Conservation (phyloP, 768 basidiomycete genomes). For the Amanita molliuscula region DNA sequence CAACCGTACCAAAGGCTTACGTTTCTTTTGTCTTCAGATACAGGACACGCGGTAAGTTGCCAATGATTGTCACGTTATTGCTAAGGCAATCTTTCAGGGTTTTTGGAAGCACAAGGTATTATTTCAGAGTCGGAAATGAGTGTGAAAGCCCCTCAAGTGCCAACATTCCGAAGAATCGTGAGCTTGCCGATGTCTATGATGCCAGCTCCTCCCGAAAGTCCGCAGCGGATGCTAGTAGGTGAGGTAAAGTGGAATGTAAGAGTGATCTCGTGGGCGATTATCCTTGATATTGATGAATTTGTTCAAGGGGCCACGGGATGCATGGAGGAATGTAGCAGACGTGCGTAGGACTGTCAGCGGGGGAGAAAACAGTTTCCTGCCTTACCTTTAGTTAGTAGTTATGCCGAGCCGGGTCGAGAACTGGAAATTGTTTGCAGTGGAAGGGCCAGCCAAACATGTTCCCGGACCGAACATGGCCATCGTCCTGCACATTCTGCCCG, state of each 20-base stretch:
- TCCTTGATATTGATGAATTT: too few species aligned
- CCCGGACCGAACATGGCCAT: slow-evolving; percentile 13
- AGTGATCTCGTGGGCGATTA: too few species aligned
- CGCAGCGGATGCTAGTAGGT: too few species aligned
- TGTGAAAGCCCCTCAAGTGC: slow-evolving; percentile 12
- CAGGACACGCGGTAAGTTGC: slow-evolving; percentile 35
- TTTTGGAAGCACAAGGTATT: slow-evolving; percentile 42
- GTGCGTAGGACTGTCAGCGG: too few species aligned
- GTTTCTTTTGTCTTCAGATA: slow-evolving; percentile 65
- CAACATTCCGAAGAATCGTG: slow-evolving; percentile 25
- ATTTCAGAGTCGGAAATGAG: slow-evolving; percentile 20
- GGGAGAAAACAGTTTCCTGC: too few species aligned
- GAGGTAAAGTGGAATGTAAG: too few species aligned
- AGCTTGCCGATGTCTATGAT: slow-evolving; percentile 25
- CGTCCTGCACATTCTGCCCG: slow-evolving; percentile 61
- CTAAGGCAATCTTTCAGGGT: slow-evolving; percentile 22
- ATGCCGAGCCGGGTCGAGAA: background rate
- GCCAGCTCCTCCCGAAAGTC: slow-evolving; percentile 9
- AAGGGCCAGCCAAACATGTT: background rate
- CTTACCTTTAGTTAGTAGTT: too few species aligned
- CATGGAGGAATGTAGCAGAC: background rate
- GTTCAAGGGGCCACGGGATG: background rate
- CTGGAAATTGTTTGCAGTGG: background rate
- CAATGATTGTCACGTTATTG: background rate
- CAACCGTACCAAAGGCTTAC: slow-evolving; percentile 33